A percentile compares a stretch with the other conserved stretches of the same genome.
Conservation (phyloP, 768 basidiomycete species). For the Lentinula sp. region DNA sequence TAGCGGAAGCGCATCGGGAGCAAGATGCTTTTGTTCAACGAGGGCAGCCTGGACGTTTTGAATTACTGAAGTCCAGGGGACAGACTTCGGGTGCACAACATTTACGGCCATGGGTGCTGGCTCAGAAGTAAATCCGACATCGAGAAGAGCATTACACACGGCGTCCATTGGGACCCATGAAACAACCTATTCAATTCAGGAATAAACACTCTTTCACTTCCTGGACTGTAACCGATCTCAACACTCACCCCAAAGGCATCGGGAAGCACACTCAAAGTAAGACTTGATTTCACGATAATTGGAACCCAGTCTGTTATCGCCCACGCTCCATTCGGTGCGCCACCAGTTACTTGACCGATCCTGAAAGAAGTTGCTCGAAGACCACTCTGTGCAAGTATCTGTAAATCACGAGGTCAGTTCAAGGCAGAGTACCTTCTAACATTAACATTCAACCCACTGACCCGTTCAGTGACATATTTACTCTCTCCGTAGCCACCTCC, state of each 20-base stretch:
- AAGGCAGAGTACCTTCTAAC: neutral
- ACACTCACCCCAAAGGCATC: slow-evolving; percentile 26
- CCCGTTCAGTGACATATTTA: slow-evolving; percentile 31
- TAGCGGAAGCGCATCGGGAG: slow-evolving; percentile 11
- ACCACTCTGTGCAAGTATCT: slow-evolving; percentile 24
- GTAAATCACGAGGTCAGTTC: neutral
- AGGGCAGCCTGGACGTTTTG: slow-evolving; percentile 14
- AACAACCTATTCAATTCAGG: slow-evolving; percentile 12
- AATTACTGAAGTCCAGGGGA: slow-evolving; percentile 23
- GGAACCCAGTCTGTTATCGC: slow-evolving; percentile 42
- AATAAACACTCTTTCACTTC: neutral
- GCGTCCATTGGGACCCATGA: slow-evolving; percentile 32
- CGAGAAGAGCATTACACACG: slow-evolving; percentile 24
- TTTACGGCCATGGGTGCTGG: slow-evolving; percentile 22
- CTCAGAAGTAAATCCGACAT: slow-evolving; percentile 20
- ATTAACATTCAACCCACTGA: slow-evolving; percentile 10
- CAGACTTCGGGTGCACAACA: slow-evolving; percentile 29
- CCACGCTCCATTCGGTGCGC: slow-evolving; percentile 34
- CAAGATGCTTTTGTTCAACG: slow-evolving; percentile 10
- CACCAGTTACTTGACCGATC: slow-evolving; percentile 43
- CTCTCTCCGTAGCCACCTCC: slow-evolving; percentile 30
- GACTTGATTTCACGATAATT: slow-evolving; percentile 30
- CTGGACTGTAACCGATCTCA: slow-evolving; percentile 3
- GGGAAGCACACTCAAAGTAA: slow-evolving; percentile 21
- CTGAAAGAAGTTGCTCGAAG: slow-evolving; percentile 25